These are phyloP conservation scores for Sordariomycetes sp. DNA, from an alignment of 2,329 filamentous ascomycete species.

Conservation along the genomic window DNA sequence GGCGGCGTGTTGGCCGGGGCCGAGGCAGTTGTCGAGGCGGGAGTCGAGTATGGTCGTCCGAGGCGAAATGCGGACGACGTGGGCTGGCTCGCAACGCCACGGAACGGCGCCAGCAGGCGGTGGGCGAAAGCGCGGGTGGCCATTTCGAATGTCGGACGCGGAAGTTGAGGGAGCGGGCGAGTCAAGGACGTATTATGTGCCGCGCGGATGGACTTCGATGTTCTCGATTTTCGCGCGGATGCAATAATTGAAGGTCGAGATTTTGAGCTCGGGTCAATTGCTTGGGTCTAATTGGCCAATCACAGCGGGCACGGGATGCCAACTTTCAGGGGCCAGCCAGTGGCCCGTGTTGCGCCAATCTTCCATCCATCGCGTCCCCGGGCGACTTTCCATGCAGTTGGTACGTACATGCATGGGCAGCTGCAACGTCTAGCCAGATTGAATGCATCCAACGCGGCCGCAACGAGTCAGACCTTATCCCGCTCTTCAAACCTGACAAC, in stretches of 20 bases:
- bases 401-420: no score
- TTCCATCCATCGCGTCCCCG: no score
- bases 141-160: not conserved
- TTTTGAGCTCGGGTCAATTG: not conserved
- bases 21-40: not conserved
- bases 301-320: not conserved
- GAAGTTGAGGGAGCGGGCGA: not conserved
- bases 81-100: not conserved
- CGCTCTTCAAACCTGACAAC: no score
- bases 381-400: no score
- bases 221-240: not conserved
- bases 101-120: not conserved
- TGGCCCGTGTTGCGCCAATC: no score
- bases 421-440: no score
- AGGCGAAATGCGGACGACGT: not conserved
- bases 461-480: no score
- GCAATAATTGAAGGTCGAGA: not conserved
- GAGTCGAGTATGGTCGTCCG: slow-evolving; percentile 14
- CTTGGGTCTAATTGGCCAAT: not conserved
- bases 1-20: slow-evolving; percentile 23
- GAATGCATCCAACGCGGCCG: no score
- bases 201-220: not conserved
- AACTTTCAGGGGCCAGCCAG: no score
- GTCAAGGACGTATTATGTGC: not conserved
- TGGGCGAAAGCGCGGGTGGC: not conserved